A percentile compares a stretch with the other conserved stretches of the same genome.
These are phyloP conservation scores for Begonia fuchsioides DNA, from an alignment of 306 rosid genomes.

Conservation along the genomic window DNA sequence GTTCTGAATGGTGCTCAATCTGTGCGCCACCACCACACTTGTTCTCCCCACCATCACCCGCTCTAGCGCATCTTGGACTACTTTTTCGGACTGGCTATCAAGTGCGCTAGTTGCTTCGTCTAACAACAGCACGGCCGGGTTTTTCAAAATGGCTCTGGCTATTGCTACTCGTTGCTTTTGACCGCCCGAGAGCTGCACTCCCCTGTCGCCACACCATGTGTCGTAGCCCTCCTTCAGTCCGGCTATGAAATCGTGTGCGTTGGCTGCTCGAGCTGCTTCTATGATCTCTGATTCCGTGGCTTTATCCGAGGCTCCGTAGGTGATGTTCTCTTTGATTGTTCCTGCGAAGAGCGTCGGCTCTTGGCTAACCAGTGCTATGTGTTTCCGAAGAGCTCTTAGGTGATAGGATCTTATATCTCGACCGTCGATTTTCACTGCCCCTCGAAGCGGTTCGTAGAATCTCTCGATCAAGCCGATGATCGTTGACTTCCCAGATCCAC, in stretches of 20 bases:
- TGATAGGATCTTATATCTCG: constrained; percentile 33
- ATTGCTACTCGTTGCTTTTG: constrained; percentile 78
- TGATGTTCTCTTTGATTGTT: constrained; percentile 59
- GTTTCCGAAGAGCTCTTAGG: constrained; percentile 45
- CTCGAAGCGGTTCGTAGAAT: constrained; percentile 53
- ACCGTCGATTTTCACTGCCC: constrained; percentile 40
- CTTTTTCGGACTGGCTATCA: constrained; percentile 52
- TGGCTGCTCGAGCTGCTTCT: constrained; percentile 50
- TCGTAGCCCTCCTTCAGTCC: constrained; percentile 59
- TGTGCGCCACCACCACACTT: constrained; percentile 58
- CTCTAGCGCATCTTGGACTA: constrained; percentile 64
- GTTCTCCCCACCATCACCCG: constrained; percentile 75
- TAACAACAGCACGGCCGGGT: constrained; percentile 52
- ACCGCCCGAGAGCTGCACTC: constrained; percentile 71
- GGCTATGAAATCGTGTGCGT: constrained; percentile 74
- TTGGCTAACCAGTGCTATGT: constrained; percentile 64
- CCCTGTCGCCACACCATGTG: constrained; percentile 67
- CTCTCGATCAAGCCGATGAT: constrained; percentile 66
- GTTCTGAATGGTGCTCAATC: constrained; percentile 56
- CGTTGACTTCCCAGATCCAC: constrained; percentile 83
- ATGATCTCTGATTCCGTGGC: constrained; percentile 41
- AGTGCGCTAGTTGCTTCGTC: constrained; percentile 86
- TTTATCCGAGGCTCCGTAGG: constrained; percentile 29
- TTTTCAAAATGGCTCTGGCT: constrained; percentile 60
- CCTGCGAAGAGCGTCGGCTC: constrained; percentile 70